Conservation (phyloP, 805 yeast species). For the Kregervanrija pseudodelftensis region DNA sequence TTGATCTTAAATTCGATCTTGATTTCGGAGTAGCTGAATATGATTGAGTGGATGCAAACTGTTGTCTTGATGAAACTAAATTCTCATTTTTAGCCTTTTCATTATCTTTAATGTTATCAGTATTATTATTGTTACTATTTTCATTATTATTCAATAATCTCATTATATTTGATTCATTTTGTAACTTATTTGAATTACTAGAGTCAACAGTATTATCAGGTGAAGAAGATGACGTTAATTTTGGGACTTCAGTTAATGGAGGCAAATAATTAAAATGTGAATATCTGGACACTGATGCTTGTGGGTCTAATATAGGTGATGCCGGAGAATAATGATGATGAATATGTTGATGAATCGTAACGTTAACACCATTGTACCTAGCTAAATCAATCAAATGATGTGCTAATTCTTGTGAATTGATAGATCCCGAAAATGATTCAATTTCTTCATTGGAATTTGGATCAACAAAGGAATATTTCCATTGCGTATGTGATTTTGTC, state of each 20-base stretch:
- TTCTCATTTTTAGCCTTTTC: slow-evolving; percentile 1
- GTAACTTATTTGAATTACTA: slow-evolving; percentile 12
- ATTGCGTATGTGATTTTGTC: slow-evolving; percentile 37
- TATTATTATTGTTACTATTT: slow-evolving; percentile 5
- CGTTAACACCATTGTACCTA: slow-evolving; percentile 43
- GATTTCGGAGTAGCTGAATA: slow-evolving; percentile 1
- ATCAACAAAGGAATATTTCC: slow-evolving; percentile 52
- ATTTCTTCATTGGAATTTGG: slow-evolving; percentile 37
- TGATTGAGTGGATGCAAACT: slow-evolving; percentile 5
- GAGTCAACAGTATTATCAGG: slow-evolving; percentile 27
- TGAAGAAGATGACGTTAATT: slow-evolving; percentile 52
- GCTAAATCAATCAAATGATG: slow-evolving; percentile 56
- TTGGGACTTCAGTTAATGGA: slow-evolving; percentile 64
- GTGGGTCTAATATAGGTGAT: slow-evolving; percentile 36
- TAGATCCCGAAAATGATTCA: slow-evolving; percentile 39
- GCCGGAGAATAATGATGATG: slow-evolving; percentile 67
- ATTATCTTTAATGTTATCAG: background rate
- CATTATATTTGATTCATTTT: slow-evolving; percentile 35
- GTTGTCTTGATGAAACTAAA: slow-evolving; percentile 8
- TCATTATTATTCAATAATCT: slow-evolving; percentile 35
- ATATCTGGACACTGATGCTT: slow-evolving; percentile 47
- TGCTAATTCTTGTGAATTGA: slow-evolving; percentile 46
- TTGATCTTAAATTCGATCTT: slow-evolving; percentile 1
- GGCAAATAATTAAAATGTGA: slow-evolving; percentile 74
- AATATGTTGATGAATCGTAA: slow-evolving; percentile 79